phyloP scores from a whole-genome alignment of 192 early-diverging fungal genomes.

The Phycomyces nitens region DNA sequence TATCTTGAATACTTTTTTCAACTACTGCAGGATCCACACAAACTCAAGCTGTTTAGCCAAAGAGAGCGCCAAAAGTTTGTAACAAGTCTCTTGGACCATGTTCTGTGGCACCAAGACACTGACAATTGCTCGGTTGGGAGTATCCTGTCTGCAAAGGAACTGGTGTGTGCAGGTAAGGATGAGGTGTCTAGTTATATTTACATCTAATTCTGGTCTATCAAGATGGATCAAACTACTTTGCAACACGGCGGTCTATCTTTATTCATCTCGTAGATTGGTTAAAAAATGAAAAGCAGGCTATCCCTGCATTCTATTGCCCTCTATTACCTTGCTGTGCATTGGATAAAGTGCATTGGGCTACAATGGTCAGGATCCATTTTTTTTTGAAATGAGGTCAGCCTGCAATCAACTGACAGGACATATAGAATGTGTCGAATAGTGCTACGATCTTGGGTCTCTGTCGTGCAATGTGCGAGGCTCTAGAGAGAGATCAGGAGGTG shows the following conservation, averaged over 20 bases:
- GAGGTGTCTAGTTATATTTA: too few species aligned
- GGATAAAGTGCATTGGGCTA: too few species aligned
- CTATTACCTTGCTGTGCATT: too few species aligned
- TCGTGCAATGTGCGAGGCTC: background rate
- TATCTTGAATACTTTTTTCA: background rate
- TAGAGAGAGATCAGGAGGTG: background rate
- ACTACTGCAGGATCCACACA: background rate
- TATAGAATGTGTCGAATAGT: background rate
- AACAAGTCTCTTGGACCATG: background rate
- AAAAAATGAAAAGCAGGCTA: too few species aligned
- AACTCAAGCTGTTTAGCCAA: background rate
- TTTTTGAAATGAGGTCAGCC: background rate
- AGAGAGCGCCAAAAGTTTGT: background rate
- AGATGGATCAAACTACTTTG: too few species aligned
- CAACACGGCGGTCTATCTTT: too few species aligned
- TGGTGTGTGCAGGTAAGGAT: too few species aligned
- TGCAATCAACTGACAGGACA: background rate
- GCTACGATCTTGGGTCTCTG: background rate
- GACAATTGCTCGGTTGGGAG: too few species aligned
- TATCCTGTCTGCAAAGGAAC: too few species aligned
- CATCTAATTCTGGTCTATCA: too few species aligned
- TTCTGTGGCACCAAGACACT: background rate
- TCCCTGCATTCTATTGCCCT: too few species aligned
- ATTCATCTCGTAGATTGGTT: too few species aligned
- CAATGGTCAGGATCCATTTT: background rate